phyloP scores from a whole-genome alignment of 1,284 basidiomycete genomes.

The Malassezia yamatoensis region DNA sequence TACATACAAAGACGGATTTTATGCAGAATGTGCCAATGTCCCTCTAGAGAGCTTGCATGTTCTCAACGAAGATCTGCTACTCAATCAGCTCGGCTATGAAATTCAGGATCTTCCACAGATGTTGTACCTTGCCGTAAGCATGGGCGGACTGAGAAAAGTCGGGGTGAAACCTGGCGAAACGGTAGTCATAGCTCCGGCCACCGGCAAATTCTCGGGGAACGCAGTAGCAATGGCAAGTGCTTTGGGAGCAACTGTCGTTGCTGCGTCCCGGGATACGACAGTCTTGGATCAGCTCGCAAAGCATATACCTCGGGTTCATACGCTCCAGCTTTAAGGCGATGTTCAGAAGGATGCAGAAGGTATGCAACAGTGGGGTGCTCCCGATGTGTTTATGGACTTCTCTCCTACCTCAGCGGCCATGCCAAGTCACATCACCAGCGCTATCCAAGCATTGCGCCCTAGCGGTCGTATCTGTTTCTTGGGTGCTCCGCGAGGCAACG shows the following conservation, averaged over 20 bases:
- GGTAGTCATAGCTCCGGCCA: neutral
- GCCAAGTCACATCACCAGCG: neutral
- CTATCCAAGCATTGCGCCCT: neutral
- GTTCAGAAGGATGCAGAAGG: neutral
- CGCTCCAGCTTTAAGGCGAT: neutral
- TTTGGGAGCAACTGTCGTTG: neutral
- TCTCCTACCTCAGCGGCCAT: neutral
- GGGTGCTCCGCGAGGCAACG: neutral
- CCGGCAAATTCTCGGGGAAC: neutral
- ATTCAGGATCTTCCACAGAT: neutral
- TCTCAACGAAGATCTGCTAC: neutral
- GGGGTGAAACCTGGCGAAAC: neutral
- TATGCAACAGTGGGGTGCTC: neutral
- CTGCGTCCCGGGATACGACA: neutral
- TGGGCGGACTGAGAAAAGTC: neutral
- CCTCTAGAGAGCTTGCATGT: neutral
- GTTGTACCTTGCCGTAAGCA: neutral
- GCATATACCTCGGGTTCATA: neutral
- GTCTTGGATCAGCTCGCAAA: neutral
- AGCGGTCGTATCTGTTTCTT: neutral
- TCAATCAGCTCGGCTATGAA: neutral
- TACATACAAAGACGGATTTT: neutral
- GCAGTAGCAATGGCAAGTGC: neutral
- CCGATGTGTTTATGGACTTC: neutral
- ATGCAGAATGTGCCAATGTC: neutral